These are phyloP conservation scores for Reticulascus tulasneorum DNA, from an alignment of 2,329 filamentous ascomycete species.

Conservation along the genomic window DNA sequence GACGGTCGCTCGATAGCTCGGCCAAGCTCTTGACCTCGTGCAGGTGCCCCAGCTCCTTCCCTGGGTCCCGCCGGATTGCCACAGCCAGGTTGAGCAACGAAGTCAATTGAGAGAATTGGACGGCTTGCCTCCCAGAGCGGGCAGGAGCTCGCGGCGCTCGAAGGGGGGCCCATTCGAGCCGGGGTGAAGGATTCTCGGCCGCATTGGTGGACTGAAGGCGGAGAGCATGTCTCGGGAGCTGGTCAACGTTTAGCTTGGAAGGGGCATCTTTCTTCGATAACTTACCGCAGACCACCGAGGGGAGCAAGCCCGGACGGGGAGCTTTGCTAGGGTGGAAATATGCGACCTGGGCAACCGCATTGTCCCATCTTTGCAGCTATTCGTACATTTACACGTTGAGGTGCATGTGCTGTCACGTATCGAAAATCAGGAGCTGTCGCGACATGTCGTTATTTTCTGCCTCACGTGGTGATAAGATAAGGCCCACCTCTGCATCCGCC, in stretches of 20 bases:
- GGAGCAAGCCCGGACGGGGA: no score
- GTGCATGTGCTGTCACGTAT: no score
- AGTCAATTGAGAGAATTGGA: no score
- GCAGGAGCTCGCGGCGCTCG: no score
- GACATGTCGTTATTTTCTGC: conserved; percentile 1
- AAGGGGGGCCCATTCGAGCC: no score
- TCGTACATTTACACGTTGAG: no score
- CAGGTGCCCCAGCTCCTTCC: background rate
- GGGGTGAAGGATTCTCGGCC: background rate
- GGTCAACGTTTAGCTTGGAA: no score
- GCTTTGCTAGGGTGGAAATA: conserved; percentile 7
- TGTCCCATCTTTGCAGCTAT: conserved; percentile 13
- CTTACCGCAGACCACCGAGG: no score
- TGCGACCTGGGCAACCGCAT: conserved; percentile 12
- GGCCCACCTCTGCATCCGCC: no score
- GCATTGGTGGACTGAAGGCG: background rate
- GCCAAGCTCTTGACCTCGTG: conserved; percentile 1
- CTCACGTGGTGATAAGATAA: conserved; percentile 11
- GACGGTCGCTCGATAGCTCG: background rate
- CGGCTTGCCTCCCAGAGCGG: no score
- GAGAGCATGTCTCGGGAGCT: no score
- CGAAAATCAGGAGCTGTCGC: background rate
- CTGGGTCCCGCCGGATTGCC: background rate
- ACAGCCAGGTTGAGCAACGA: background rate
- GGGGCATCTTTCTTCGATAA: no score